These are phyloP conservation scores for Chlamydomonas incerta DNA, from an alignment of 139 green algal species.

Conservation along the genomic window DNA sequence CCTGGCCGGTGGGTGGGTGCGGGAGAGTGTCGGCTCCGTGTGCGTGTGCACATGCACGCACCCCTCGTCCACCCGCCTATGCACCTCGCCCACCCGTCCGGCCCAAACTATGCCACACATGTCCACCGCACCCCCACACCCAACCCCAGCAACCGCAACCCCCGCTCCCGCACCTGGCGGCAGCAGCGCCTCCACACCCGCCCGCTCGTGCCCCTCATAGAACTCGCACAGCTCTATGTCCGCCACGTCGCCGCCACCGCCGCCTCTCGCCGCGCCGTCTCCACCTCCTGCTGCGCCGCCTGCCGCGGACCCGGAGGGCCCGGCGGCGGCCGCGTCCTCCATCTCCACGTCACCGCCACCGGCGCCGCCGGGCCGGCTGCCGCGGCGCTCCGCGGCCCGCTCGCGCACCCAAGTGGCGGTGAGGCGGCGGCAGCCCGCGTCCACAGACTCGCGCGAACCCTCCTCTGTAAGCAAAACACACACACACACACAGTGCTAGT, in stretches of 20 bases:
- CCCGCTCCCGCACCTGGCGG: conserved; percentile 65
- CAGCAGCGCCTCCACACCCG: conserved; percentile 79
- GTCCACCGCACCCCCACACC: no score
- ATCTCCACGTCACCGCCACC: background rate
- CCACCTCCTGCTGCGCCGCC: background rate
- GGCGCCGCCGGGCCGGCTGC: background rate
- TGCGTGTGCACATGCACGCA: no score
- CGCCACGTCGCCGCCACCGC: conserved; percentile 37
- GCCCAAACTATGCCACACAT: no score
- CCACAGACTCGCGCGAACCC: conserved; percentile 92
- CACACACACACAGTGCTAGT: no score
- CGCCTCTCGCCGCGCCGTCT: background rate
- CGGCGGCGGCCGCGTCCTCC: background rate
- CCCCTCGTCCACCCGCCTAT: no score
- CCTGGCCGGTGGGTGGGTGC: conserved; percentile 46
- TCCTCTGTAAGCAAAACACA: no score
- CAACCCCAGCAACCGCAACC: conserved; percentile 34
- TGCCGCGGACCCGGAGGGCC: background rate
- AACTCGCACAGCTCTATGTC: conserved; percentile 86
- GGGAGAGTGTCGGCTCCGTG: no score
- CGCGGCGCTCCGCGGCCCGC: conserved; percentile 44
- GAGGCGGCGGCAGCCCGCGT: conserved; percentile 91
- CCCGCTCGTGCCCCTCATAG: conserved; percentile 86
- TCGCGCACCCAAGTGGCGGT: conserved; percentile 97
- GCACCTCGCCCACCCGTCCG: no score